Evolutionary conservation across 2,329 filamentous ascomycete species (phyloP).

Genomic region (Neonectria coccinea): DNA sequence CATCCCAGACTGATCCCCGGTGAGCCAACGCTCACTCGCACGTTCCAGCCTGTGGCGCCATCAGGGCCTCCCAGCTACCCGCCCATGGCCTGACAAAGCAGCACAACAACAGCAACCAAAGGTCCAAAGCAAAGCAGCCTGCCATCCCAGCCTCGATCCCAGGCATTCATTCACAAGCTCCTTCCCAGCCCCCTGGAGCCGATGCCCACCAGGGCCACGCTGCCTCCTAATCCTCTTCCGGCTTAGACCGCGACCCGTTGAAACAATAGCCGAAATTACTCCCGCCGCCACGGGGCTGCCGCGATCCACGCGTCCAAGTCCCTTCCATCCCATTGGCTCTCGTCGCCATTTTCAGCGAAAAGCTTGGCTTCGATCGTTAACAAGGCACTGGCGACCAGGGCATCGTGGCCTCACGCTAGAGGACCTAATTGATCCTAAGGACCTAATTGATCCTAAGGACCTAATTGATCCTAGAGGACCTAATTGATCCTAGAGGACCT

Average conservation of each 20-base stretch:
- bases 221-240: slow-evolving; percentile 40
- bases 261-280: slow-evolving; percentile 53
- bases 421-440: slow-evolving; percentile 11
- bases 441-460: slow-evolving; percentile 8
- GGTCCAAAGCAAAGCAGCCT: slow-evolving; percentile 12
- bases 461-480: slow-evolving; percentile 13
- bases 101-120: slow-evolving; percentile 16
- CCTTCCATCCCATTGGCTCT: slow-evolving; percentile 14
- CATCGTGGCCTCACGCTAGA: slow-evolving; percentile 28
- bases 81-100: slow-evolving; percentile 23
- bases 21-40: slow-evolving; percentile 1
- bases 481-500: slow-evolving; percentile 12
- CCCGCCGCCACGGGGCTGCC: slow-evolving; percentile 45
- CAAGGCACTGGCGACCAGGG: slow-evolving; percentile 13
- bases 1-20: neutral
- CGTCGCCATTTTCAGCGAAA: slow-evolving; percentile 24
- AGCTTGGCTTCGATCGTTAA: slow-evolving; percentile 28
- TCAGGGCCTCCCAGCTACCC: slow-evolving; percentile 12
- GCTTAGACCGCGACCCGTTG: slow-evolving; percentile 40
- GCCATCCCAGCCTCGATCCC: neutral
- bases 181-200: slow-evolving; percentile 32
- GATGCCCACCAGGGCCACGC: slow-evolving; percentile 40
- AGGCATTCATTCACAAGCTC: neutral
- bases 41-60: slow-evolving; percentile 16
- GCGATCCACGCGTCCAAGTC: slow-evolving; percentile 37